Percentiles rank a stretch among this genome's conserved stretches.
These are phyloP conservation scores for Coemansia sp. DNA, from an alignment of 192 early-diverging fungal species.

Conservation along the genomic window DNA sequence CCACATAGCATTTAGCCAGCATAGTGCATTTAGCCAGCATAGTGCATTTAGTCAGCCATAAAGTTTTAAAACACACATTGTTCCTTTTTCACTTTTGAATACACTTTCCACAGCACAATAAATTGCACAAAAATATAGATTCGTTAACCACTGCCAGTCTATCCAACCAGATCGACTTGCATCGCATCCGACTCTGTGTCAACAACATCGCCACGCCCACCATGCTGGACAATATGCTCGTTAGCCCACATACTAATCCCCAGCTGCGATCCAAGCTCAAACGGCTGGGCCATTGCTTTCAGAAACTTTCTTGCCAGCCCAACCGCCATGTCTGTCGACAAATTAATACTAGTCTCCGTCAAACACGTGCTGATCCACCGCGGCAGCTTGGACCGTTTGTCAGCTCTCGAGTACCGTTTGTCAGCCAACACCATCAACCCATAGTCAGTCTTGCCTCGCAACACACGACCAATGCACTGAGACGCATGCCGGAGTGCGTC, in stretches of 20 bases:
- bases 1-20: too few species aligned
- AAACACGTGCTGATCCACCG: slow-evolving; percentile 94
- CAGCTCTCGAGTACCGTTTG: slow-evolving; percentile 90
- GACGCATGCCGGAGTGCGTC: slow-evolving; percentile 99
- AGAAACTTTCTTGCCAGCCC: slow-evolving; percentile 89
- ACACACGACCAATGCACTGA: slow-evolving; percentile 96
- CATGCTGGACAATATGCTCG: slow-evolving; percentile 64
- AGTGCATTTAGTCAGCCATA: too few species aligned
- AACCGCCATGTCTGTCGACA: slow-evolving; percentile 98
- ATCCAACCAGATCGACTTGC: slow-evolving; percentile 11
- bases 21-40: too few species aligned
- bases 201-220: slow-evolving; percentile 17
- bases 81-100: too few species aligned
- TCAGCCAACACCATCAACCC: slow-evolving; percentile 99
- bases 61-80: too few species aligned
- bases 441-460: slow-evolving; percentile 98
- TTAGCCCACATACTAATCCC: slow-evolving; percentile 86
- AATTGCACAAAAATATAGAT: too few species aligned
- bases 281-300: slow-evolving; percentile 93
- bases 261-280: slow-evolving; percentile 73
- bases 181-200: slow-evolving; percentile 10
- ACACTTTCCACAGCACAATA: too few species aligned
- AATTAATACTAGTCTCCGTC: slow-evolving; percentile 82
- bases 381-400: slow-evolving; percentile 94
- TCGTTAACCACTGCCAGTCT: too few species aligned